These are phyloP conservation scores for Henningerozyma blattae DNA, from an alignment of 805 yeast species.

Conservation along the genomic window DNA sequence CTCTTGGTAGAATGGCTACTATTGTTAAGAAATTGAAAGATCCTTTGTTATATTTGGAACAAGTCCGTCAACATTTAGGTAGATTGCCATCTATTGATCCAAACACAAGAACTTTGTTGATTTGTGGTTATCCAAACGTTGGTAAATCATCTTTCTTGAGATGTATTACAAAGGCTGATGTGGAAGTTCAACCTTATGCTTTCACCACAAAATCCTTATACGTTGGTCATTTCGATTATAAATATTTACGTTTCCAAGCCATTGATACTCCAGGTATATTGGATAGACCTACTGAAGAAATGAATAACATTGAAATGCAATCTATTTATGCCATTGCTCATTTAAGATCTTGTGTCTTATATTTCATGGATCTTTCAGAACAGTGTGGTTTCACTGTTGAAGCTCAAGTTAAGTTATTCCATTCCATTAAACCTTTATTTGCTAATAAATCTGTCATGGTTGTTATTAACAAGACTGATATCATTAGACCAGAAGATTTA, in stretches of 20 bases:
- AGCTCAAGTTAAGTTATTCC: constrained; percentile 94
- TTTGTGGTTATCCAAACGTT: constrained; percentile 98
- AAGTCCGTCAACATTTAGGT: constrained; percentile 98
- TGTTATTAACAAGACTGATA: constrained; percentile 91
- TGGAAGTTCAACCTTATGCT: constrained; percentile 98
- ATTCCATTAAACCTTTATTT: constrained; percentile 91
- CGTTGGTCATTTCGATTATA: constrained; percentile 98
- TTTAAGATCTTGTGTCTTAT: constrained; percentile 88
- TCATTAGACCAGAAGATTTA: constrained; percentile 74
- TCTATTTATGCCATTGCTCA: constrained; percentile 98
- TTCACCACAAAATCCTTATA: constrained; percentile 95
- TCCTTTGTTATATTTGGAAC: constrained; percentile 86
- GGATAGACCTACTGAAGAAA: constrained; percentile 98
- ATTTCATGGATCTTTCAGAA: constrained; percentile 97
- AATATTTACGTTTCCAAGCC: constrained; percentile 95
- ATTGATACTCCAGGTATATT: constrained; percentile 98
- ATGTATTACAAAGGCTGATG: constrained; percentile 94
- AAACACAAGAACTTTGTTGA: constrained; percentile 90
- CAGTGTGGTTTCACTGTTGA: constrained; percentile 98
- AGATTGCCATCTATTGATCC: constrained; percentile 98
- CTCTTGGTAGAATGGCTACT: constrained; percentile 99
- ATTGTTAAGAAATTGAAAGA: constrained; percentile 91
- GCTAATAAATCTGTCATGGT: constrained; percentile 95
- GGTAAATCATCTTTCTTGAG: constrained; percentile 94
- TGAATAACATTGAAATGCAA: constrained; percentile 99